phyloP scores from a whole-genome alignment of 768 basidiomycete species.

The Mycena capillaripes region DNA sequence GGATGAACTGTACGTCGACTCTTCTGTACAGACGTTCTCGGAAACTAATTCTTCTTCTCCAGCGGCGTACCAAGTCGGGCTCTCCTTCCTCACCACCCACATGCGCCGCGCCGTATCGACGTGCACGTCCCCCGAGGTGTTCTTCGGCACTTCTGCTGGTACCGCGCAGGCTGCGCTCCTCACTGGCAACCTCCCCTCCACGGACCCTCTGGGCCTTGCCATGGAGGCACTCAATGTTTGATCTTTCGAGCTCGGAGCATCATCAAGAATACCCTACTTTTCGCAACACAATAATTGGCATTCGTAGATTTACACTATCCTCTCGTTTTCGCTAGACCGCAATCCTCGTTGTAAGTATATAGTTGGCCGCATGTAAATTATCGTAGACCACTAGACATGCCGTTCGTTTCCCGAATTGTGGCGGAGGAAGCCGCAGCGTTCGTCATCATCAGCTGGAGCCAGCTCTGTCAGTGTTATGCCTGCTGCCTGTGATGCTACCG shows the following conservation, averaged over 20 bases:
- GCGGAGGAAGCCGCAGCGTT: background rate
- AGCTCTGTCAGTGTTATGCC: conserved; percentile 31
- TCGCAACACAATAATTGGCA: conserved; percentile 18
- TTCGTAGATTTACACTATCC: background rate
- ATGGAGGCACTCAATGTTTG: conserved; percentile 64
- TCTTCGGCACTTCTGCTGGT: conserved; percentile 73
- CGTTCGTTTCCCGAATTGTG: background rate
- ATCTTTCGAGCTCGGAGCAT: conserved; percentile 7
- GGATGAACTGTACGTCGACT: conserved; percentile 90
- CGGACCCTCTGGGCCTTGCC: conserved; percentile 73
- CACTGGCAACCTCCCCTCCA: conserved; percentile 54
- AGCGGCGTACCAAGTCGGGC: conserved; percentile 98
- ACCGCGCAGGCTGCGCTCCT: conserved; percentile 51
- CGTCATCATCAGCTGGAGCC: background rate
- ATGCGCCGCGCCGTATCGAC: conserved; percentile 97
- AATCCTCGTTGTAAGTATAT: conserved; percentile 22
- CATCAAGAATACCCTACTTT: conserved; percentile 11
- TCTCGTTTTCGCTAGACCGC: background rate
- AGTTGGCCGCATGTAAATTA: conserved; percentile 25
- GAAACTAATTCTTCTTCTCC: conserved; percentile 13
- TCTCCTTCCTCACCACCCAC: conserved; percentile 92
- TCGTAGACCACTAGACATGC: conserved; percentile 2
- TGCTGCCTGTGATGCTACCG: conserved; percentile 59
- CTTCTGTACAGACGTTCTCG: background rate
- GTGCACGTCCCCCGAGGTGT: conserved; percentile 93